Evolutionary conservation across 352 stramenopile species (phyloP), one percentile per base, ranked within the genome.

Genomic region (Phytophthora parvispora): DNA sequence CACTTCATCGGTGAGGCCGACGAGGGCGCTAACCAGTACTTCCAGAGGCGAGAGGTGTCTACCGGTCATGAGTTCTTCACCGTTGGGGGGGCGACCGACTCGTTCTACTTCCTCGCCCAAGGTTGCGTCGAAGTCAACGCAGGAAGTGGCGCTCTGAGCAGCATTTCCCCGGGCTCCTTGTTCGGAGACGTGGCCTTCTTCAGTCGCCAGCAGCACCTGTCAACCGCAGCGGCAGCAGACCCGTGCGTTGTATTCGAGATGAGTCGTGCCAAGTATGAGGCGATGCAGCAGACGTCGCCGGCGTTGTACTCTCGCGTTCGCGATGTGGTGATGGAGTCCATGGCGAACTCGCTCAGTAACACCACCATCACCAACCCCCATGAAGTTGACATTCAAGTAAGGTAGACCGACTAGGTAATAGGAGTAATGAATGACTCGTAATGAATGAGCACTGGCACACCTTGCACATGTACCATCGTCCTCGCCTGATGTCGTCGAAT

Each of bases 151-250:
- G 8, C 64, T 63, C 24, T 64, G 74, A 28, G 5, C 58, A 77
- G 75, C 15, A 77, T 90, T 43, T 74, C 84, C 8, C 72, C 85
- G 0, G 82, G 78, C 1, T 81, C 81, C 15, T 79, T 95, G 64
- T 93, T 95, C 65, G 87, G 87, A 18, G 87, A 95, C 53, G 84
- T 92, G 9, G 84, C 91, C 54, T 95, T 93, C 58, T 93, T 95
- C 56, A 75, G 84, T 53, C 61, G 63, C 29, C 87, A 94, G 54
- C 65, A 69, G 28, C 80, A 84, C 7, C 75, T 83, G 53, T 77
- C 87, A 64, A 65, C 66, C 5, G 84, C 80, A 9, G 67, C 56
- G 2, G 77, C 84, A 6, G 72, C 66, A 18, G 72, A 83, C 25
- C 53, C 69, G 9, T 85, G 78, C 40, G 67, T 79, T n/a, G 83